phyloP scores from a whole-genome alignment of 176 grass and related monocot genomes.

The bread wheat (Triticum aestivum) region IWGSC_CS_RefSeq_v2.1 NC_057813.1:541299349-541299848 shows the following conservation, averaged over 20 bases:
- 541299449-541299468: conserved; percentile 35
- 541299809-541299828: conserved; percentile 10
- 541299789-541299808: conserved; percentile 24
- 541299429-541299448: conserved; percentile 30
- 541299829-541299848: conserved; percentile 15
- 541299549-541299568: not conserved
- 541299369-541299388: conserved; percentile 18
- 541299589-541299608: conserved; percentile 1
- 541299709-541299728: conserved; percentile 31
- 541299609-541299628: not conserved
- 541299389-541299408: conserved; percentile 17
- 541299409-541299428: not conserved
- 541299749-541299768: not conserved
- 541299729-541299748: conserved; percentile 24
- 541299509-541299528: not conserved
- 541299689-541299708: conserved; percentile 20
- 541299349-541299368: conserved; percentile 32
- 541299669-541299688: not conserved
- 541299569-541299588: conserved; percentile 17
- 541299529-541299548: conserved; percentile 13
- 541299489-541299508: not conserved
- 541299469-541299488: not conserved
- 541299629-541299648: not conserved
- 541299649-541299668: not conserved
- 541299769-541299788: conserved; percentile 40